Base-by-base conservation (phyloP, 2,329 filamentous ascomycete species). In the Cladophialophora yegresii region DNA sequence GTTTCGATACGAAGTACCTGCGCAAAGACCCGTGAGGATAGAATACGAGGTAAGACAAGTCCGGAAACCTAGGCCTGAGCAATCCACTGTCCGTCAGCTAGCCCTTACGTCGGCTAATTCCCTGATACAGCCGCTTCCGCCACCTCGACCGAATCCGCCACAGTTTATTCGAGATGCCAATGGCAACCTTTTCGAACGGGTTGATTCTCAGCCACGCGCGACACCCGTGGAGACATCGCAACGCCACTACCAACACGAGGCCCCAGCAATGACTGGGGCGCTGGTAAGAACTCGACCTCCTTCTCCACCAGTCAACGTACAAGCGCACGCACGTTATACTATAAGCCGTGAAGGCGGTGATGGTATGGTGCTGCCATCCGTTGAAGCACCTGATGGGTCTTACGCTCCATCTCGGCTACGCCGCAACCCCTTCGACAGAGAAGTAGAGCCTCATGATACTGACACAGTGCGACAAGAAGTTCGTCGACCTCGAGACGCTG, bases 351-450 rank as follows among this genome's bases (percentile, higher is more conserved):
- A 70, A 13, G 64, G 54, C 36, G 67, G 65, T 45, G 56, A 70
- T 62, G 61, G 54, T 54, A 64, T 60, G 10, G 61, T 71, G 22
- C 57, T 71, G 9, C 66, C 64, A 30, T 71, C 70, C 12, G 67
- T 71, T 45, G 70, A 71, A 58, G 64, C 57, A 30, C 65, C 65
- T 36, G 62, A 71, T 50, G 69, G 68, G 20, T 36, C 61, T n/a
- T 65, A 69, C 45, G 55, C 59, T n/a, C 67, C 67, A 45, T 53
- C 67, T 51, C 49, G 54, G 6, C 16, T 40, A 32, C 62, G 64
- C 7, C 63, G 54, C 26, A 67, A 67, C 51, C 67, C 63, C 16
- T 65, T 65, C 54, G 54, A 66, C n/a, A 40, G 51, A 43, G 53
- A 62, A 32, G 30, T 53, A 10, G 57, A 63, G 50, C 56, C 50